A percentile compares a stretch with the other conserved stretches of the same genome.
Evolutionary conservation across 176 grass and related monocot genomes (phyloP).

Genomic region (Ampelocalamus luodianensis): DNA sequence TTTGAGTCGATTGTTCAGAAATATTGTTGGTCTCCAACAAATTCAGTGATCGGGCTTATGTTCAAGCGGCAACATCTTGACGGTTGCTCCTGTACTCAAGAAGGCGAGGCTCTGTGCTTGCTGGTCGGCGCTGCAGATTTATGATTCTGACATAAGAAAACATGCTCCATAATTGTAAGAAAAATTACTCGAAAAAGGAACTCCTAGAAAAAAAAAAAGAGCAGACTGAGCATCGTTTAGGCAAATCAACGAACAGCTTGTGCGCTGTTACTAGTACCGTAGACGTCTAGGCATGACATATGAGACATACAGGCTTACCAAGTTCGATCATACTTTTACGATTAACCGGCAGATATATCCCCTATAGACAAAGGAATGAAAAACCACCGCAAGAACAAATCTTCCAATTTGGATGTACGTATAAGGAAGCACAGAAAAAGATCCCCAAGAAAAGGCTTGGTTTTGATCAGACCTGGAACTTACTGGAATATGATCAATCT

Average conservation of each 20-base stretch:
- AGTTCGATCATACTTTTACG: neutral
- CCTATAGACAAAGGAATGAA: neutral
- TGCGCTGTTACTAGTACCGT: neutral
- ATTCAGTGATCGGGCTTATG: slow-evolving; percentile 22
- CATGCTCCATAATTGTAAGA: neutral
- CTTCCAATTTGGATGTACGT: neutral
- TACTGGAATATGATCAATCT: slow-evolving; percentile 31
- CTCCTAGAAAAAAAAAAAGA: neutral
- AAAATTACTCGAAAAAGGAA: neutral
- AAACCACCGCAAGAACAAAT: neutral
- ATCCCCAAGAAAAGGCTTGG: neutral
- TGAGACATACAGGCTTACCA: neutral
- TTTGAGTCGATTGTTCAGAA: neutral
- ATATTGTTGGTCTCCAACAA: neutral
- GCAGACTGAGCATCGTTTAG: neutral
- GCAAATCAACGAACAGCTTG: neutral
- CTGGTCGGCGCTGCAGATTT: slow-evolving; percentile 19
- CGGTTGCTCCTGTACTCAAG: neutral
- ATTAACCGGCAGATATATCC: neutral
- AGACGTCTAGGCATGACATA: neutral
- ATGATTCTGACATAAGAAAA: slow-evolving; percentile 12
- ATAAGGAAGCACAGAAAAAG: neutral
- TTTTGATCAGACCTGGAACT: neutral
- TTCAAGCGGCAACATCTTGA: slow-evolving; percentile 59
- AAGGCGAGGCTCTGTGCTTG: neutral